Percentiles rank a stretch among this genome's conserved stretches.
Evolutionary conservation across 225 moss, liverwort and hornwort genomes (phyloP).

Genomic region (Antitrichia curtipendula): DNA sequence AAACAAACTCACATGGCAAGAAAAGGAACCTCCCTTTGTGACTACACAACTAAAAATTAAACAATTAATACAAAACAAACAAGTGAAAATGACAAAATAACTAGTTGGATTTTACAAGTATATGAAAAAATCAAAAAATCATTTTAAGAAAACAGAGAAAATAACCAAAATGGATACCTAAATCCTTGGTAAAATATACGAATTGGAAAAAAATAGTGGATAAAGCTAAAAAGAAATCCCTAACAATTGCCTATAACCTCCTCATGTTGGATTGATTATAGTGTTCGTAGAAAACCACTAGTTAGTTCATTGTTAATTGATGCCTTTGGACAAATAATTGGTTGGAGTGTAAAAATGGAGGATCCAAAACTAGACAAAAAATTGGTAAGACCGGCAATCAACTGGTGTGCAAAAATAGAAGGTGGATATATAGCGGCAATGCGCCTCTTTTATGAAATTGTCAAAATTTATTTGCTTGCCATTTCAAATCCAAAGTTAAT

Average conservation of each 20-base stretch:
- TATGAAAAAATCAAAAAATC: fast-evolving
- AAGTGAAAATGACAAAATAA: fast-evolving
- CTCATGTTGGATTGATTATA: fast-evolving
- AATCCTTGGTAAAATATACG: fast-evolving
- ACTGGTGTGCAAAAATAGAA: fast-evolving
- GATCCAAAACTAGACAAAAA: background rate
- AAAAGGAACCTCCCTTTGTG: background rate
- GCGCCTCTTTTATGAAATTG: background rate
- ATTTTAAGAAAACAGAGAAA: background rate
- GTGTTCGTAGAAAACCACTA: fast-evolving
- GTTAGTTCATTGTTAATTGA: background rate
- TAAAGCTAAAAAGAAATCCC: background rate
- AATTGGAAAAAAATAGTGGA: background rate
- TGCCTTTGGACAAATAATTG: background rate
- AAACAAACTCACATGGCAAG: background rate
- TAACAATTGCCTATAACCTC: background rate
- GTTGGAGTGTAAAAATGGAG: background rate
- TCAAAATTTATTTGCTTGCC: background rate
- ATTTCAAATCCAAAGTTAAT: no score
- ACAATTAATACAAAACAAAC: background rate
- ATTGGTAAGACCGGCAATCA: fast-evolving
- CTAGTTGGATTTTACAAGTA: background rate
- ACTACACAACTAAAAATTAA: no score
- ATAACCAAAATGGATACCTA: fast-evolving
- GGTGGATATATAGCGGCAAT: fast-evolving